Evolutionary conservation across 768 basidiomycete genomes (phyloP).

Genomic region (Peribolospora kevripleyi): DNA sequence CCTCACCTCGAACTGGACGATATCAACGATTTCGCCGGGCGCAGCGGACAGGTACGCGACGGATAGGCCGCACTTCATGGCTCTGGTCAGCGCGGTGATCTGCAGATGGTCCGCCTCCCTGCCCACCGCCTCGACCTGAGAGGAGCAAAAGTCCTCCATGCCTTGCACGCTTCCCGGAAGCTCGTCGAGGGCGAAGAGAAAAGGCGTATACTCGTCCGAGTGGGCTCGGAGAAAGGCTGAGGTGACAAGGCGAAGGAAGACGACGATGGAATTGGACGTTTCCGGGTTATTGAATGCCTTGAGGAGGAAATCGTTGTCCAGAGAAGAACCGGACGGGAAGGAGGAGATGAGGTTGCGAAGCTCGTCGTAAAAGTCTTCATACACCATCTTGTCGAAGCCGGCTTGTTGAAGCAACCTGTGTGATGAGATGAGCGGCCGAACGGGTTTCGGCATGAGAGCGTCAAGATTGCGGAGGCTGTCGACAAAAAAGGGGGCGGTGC

Average conservation of each 20-base stretch:
- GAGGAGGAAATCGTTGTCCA: constrained; percentile 19
- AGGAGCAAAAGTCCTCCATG: constrained; percentile 43
- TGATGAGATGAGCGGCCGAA: constrained; percentile 9
- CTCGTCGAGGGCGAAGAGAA: constrained; percentile 48
- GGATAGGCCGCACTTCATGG: constrained; percentile 39
- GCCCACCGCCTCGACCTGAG: constrained; percentile 38
- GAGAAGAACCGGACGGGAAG: constrained; percentile 19
- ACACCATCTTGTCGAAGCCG: constrained; percentile 8
- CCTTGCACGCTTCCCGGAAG: constrained; percentile 28
- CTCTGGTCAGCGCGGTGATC: constrained; percentile 48
- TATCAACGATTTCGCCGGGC: too few species aligned
- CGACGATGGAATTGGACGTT: constrained; percentile 28
- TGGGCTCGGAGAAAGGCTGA: constrained; percentile 54
- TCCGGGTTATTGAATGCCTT: constrained; percentile 31
- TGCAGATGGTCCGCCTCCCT: constrained; percentile 46
- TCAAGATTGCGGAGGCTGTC: constrained; percentile 30
- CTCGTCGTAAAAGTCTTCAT: constrained; percentile 42
- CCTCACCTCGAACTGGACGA: too few species aligned
- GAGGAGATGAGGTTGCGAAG: constrained; percentile 30
- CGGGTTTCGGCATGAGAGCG: constrained; percentile 20
- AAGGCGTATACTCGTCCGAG: constrained; percentile 36
- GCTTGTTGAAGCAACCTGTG: constrained; percentile 2
- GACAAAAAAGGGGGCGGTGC: too few species aligned
- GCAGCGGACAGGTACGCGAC: constrained; percentile 39
- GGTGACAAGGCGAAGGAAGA: constrained; percentile 58